Percentiles rank a stretch among this genome's conserved stretches.
Evolutionary conservation across 225 moss, liverwort and hornwort genomes (phyloP).

Genomic region (Bryum argenteum): DNA sequence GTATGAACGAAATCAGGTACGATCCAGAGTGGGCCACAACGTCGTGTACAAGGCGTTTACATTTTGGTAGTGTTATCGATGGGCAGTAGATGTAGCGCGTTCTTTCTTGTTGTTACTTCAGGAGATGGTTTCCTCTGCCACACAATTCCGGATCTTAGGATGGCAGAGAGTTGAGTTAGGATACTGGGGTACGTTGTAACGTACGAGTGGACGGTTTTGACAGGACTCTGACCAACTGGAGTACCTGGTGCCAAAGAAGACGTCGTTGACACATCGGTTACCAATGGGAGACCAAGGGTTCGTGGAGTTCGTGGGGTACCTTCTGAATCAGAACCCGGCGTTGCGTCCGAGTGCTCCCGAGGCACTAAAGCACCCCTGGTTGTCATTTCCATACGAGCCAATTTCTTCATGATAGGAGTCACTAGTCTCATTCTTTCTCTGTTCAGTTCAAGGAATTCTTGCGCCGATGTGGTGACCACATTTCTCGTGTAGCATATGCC

Average conservation of each 20-base stretch:
- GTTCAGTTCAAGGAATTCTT: slow-evolving; percentile 18
- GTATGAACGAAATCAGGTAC: slow-evolving; percentile 92
- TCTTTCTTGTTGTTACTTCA: too few species aligned
- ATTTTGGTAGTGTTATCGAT: background rate
- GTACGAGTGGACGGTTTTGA: background rate
- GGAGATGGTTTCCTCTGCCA: background rate
- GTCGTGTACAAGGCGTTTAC: too few species aligned
- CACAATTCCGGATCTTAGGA: background rate
- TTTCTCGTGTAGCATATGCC: slow-evolving; percentile 50
- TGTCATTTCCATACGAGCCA: slow-evolving; percentile 91
- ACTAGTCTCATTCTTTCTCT: slow-evolving; percentile 6
- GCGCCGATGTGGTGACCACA: slow-evolving; percentile 4
- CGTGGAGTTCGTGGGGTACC: slow-evolving; percentile 83
- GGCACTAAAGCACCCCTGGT: slow-evolving; percentile 94
- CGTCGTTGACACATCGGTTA: slow-evolving; percentile 79
- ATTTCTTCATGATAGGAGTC: slow-evolving; percentile 56
- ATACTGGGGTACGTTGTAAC: background rate
- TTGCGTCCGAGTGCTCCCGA: slow-evolving; percentile 80
- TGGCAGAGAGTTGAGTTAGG: background rate
- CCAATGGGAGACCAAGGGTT: slow-evolving; percentile 99
- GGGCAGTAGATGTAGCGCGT: background rate
- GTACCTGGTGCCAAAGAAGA: slow-evolving; percentile 86
- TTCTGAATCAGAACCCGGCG: slow-evolving; percentile 76
- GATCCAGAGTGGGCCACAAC: background rate
- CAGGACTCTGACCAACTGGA: slow-evolving; percentile 93